Percentiles rank a stretch among this genome's conserved stretches.
Conservation (phyloP, 495 filamentous ascomycete genomes). For the Penicillium egyptiacum region DNA sequence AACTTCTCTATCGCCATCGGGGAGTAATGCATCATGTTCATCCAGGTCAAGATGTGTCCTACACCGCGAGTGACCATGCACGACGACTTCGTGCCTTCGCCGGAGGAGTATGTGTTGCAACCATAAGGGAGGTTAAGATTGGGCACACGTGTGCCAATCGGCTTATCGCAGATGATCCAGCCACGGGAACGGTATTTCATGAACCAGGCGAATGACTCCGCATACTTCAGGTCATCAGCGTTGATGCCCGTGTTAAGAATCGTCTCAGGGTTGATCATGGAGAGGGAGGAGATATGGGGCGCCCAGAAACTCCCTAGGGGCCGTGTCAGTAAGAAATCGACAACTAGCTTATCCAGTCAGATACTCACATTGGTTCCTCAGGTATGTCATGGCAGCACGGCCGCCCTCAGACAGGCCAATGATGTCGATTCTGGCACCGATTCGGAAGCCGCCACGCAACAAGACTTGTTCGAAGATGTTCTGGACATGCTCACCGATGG, state of each 20-base stretch:
- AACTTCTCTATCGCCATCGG: background rate
- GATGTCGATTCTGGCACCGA: slow-evolving; percentile 58
- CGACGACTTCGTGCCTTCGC: slow-evolving; percentile 41
- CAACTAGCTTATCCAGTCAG: background rate
- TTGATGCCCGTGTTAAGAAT: slow-evolving; percentile 20
- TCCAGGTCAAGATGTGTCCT: slow-evolving; percentile 43
- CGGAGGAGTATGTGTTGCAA: slow-evolving; percentile 51
- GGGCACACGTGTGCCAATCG: slow-evolving; percentile 48
- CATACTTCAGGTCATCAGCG: slow-evolving; percentile 6
- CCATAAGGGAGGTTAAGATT: slow-evolving; percentile 36
- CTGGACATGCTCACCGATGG: slow-evolving; percentile 54
- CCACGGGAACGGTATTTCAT: slow-evolving; percentile 56
- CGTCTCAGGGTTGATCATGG: slow-evolving; percentile 37
- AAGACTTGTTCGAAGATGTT: slow-evolving; percentile 65
- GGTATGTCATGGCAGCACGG: slow-evolving; percentile 51
- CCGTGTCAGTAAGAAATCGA: slow-evolving; percentile 7
- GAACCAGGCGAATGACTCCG: slow-evolving; percentile 36
- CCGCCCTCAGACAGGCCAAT: slow-evolving; percentile 60
- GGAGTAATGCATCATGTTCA: slow-evolving; percentile 32
- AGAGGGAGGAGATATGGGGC: slow-evolving; percentile 35
- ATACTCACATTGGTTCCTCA: slow-evolving; percentile 56
- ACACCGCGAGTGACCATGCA: slow-evolving; percentile 44
- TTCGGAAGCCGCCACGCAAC: slow-evolving; percentile 33
- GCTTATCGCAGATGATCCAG: slow-evolving; percentile 55
- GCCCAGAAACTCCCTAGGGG: slow-evolving; percentile 38